phyloP scores from a whole-genome alignment of 2,329 filamentous ascomycete species.

The Akanthomyces muscarius region DNA sequence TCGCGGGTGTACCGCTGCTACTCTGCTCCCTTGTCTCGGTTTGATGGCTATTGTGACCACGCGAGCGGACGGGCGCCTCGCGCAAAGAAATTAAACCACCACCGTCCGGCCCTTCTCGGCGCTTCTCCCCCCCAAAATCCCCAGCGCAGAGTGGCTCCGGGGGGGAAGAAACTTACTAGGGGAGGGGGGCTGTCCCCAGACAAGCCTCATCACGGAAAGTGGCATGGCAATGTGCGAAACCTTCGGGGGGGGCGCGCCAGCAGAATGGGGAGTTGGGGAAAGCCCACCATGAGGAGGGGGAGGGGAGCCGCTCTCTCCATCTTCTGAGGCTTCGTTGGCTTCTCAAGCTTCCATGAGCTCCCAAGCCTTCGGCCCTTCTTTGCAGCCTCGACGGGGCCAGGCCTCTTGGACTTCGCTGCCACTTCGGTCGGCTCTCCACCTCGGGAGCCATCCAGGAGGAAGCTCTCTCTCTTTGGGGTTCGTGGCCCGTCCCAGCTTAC shows the following conservation, averaged over 20 bases:
- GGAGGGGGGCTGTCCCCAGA: background rate
- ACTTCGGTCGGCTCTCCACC: background rate
- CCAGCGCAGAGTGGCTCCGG: slow-evolving; percentile 13
- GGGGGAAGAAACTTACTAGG: background rate
- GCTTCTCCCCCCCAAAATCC: slow-evolving; percentile 13
- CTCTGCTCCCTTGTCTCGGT: no score
- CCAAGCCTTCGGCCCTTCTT: slow-evolving; percentile 13
- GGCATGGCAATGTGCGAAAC: no score
- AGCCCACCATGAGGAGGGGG: background rate
- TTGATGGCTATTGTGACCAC: background rate
- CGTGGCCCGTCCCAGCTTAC: background rate
- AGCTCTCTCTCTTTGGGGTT: background rate
- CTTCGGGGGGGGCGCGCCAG: no score
- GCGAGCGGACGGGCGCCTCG: background rate
- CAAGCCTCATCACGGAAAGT: no score
- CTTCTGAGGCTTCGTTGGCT: background rate
- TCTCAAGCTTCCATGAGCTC: slow-evolving; percentile 6
- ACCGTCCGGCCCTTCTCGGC: slow-evolving; percentile 17
- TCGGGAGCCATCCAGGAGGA: slow-evolving; percentile 4
- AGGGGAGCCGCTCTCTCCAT: background rate
- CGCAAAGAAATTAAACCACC: slow-evolving; percentile 9
- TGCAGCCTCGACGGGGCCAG: slow-evolving; percentile 12
- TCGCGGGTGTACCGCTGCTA: no score
- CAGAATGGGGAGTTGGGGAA: background rate
- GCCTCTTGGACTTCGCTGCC: background rate